These are phyloP conservation scores for Actinidia chinensis DNA, from an alignment of 179 eudicot species.

Conservation along the genomic window DNA sequence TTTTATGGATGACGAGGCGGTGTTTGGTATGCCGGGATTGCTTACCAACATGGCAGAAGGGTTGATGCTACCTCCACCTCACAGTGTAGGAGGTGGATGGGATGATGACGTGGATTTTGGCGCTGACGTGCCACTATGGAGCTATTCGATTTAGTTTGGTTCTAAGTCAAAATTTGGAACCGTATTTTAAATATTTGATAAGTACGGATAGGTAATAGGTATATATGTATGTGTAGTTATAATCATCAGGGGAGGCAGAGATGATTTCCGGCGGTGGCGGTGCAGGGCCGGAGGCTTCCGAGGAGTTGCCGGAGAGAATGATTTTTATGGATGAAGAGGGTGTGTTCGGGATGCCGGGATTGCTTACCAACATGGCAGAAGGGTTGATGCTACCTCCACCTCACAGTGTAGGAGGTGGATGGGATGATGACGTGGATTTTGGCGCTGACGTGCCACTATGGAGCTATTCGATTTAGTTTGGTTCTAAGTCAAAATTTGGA, in stretches of 20 bases:
- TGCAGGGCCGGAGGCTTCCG: neutral
- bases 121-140: slow-evolving; percentile 49
- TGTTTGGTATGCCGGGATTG: slow-evolving; percentile 41
- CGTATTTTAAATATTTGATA: neutral
- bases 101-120: slow-evolving; percentile 31
- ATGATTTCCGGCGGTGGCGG: neutral
- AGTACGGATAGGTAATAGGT: neutral
- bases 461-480: slow-evolving; percentile 36
- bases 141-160: slow-evolving; percentile 27
- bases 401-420: neutral
- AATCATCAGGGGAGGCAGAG: no score
- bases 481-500: no score
- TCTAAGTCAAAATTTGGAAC: neutral
- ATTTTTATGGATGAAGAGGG: slow-evolving; percentile 39
- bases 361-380: slow-evolving; percentile 56
- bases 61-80: slow-evolving; percentile 47
- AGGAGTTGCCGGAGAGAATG: neutral
- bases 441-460: slow-evolving; percentile 43
- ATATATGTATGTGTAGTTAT: no score
- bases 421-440: slow-evolving; percentile 29
- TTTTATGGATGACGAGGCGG: slow-evolving; percentile 41
- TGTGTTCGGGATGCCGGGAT: slow-evolving; percentile 37
- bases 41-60: slow-evolving; percentile 61
- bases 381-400: slow-evolving; percentile 56
- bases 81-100: neutral